Conservation (phyloP, 805 yeast genomes). For the Suhomyces vadensis region DNA sequence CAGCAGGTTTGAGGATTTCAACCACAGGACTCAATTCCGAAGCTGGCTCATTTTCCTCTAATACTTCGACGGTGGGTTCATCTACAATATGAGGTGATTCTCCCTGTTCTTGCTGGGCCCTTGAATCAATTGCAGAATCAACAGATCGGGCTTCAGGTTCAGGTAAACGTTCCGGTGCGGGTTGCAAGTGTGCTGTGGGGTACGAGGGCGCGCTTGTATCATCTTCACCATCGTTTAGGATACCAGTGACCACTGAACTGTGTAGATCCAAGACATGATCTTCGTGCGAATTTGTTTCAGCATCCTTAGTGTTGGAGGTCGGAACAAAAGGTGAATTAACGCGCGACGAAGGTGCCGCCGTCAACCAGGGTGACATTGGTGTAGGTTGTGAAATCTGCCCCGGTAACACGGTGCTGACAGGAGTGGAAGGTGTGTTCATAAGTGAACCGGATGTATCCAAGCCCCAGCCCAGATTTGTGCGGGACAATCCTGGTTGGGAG, state of each 20-base stretch:
- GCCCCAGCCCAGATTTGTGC: slow-evolving; percentile 43
- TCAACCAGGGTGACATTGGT: slow-evolving; percentile 45
- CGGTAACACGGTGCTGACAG: slow-evolving; percentile 23
- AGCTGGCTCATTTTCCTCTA: too few relatives aligned
- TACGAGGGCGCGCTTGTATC: background rate
- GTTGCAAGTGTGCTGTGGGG: background rate
- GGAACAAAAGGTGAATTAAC: slow-evolving; percentile 44
- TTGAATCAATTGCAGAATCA: background rate
- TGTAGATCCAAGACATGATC: slow-evolving; percentile 41
- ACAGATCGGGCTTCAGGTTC: background rate
- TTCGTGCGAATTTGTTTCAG: slow-evolving; percentile 10
- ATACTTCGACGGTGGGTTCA: background rate
- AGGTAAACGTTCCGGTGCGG: background rate
- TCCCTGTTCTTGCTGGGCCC: background rate
- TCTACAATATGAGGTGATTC: too few relatives aligned
- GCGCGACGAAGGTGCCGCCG: slow-evolving; percentile 36
- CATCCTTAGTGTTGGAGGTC: slow-evolving; percentile 5
- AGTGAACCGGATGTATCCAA: slow-evolving; percentile 26
- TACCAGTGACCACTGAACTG: slow-evolving; percentile 41
- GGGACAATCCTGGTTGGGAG: slow-evolving; percentile 31
- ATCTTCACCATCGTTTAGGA: slow-evolving; percentile 33
- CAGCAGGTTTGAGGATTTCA: slow-evolving; percentile 18
- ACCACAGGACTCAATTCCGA: slow-evolving; percentile 5
- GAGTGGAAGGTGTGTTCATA: slow-evolving; percentile 30
- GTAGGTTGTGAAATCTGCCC: slow-evolving; percentile 33